phyloP scores from a whole-genome alignment of 2,329 filamentous ascomycete species.

The Colletotrichum horii region DNA sequence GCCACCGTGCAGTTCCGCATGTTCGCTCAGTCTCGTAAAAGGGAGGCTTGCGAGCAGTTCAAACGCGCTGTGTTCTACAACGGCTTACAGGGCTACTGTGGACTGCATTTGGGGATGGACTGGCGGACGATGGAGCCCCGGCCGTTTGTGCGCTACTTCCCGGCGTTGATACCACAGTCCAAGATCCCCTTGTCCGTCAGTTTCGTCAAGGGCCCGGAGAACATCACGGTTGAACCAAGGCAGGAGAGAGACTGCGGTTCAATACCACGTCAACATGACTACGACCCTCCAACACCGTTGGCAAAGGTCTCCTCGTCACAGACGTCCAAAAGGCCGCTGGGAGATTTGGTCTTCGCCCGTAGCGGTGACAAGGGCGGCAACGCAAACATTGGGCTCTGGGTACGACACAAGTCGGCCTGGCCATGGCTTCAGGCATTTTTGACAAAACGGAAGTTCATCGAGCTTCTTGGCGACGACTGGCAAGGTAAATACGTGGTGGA shows the following conservation, averaged over 20 bases:
- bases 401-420: conserved; percentile 41
- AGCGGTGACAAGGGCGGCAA: conserved; percentile 39
- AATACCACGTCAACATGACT: background rate
- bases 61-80: conserved; percentile 29
- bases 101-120: conserved; percentile 38
- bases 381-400: conserved; percentile 39
- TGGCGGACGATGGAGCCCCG: conserved; percentile 39
- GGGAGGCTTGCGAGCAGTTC: conserved; percentile 26
- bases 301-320: background rate
- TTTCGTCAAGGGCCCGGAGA: conserved; percentile 23
- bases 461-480: conserved; percentile 50
- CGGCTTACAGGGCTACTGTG: conserved; percentile 37
- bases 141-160: conserved; percentile 38
- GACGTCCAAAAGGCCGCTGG: conserved; percentile 28
- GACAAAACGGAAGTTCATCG: conserved; percentile 37
- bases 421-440: conserved; percentile 44
- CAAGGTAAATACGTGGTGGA: conserved; percentile 42
- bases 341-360: conserved; percentile 34
- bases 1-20: conserved; percentile 47
- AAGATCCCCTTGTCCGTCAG: conserved; percentile 22
- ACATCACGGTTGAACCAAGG: background rate
- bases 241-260: background rate
- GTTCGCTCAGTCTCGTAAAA: conserved; percentile 38
- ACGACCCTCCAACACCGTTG: background rate
- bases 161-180: conserved; percentile 20